Percentiles rank a stretch among this genome's conserved stretches.
Conservation (phyloP, 306 rosid species). For the Crotalaria pallida region DNA sequence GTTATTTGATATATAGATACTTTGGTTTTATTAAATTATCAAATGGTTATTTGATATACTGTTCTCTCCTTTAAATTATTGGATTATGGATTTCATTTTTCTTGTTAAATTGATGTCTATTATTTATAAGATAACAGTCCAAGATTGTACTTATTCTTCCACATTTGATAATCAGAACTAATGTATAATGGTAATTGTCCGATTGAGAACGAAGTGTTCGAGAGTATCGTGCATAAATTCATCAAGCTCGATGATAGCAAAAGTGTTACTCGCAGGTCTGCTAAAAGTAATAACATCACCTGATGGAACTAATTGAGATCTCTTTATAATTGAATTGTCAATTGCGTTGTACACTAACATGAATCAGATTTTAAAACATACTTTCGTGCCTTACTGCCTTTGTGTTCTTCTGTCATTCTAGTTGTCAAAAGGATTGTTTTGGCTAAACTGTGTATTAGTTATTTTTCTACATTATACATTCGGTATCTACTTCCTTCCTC, state of each 20-base stretch:
- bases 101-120: background rate
- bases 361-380: background rate
- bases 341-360: background rate
- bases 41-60: no score
- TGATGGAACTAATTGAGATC: conserved; percentile 13
- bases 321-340: background rate
- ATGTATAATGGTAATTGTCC: background rate
- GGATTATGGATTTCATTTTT: background rate
- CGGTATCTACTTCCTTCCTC: background rate
- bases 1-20: no score
- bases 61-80: background rate
- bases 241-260: no score
- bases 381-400: background rate
- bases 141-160: background rate
- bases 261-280: no score
- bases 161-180: background rate
- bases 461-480: background rate
- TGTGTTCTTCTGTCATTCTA: conserved; percentile 1
- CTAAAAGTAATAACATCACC: background rate
- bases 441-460: background rate
- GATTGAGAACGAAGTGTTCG: no score
- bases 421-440: background rate
- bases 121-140: background rate
- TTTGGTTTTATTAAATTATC: no score
- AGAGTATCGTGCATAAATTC: no score